Base-by-base conservation (phyloP, 805 yeast genomes). In the Maudiozyma turicensis region DNA sequence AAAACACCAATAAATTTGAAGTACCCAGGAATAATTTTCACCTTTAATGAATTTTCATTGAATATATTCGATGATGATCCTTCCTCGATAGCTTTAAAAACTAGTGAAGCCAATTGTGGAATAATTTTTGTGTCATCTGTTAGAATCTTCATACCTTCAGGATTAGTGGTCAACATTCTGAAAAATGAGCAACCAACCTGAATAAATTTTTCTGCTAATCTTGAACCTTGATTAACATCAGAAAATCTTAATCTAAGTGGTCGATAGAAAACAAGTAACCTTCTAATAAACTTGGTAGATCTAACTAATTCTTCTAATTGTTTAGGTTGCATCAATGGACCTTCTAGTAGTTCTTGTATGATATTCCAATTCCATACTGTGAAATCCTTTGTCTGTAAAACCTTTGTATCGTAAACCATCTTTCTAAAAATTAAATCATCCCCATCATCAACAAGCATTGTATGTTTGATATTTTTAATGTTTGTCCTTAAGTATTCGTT, bases 171-270 rank as follows among this genome's bases (percentile, higher is more conserved):
- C 7, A 91, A 68, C 43, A 84, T 75, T 51, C 76, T 81, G 54
- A 93, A 70, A 34, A 93, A 73, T 45, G 79, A 84, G 57, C 89
- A 79, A 0, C 96, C 98, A 3, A 85, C 82, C 46, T 72, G 75
- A 10, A 86, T 75, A 55, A 81, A 86, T 52, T 76, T 73, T 29
- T 72, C 74, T 28, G 82, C 74, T 33, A 71, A 65, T 49, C 74
- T 77, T 1, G 80, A 69, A 3, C 61, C 60, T 49, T 71, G 71
- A 50, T 77, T 69, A 43, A 80, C 66, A 30, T 71, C 68, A 7
- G 85, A 72, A 64, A 89, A 91, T 48, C 96, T 71, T 58, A 82
- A 80, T 66, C 95, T 90, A 69, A 90, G 84, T 0, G 99, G 99
- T 48, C 98, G 73, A 62, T 81, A 91, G 62, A 91, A 93, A 1